Base-by-base conservation (phyloP, 2,329 filamentous ascomycete genomes). In the Alternaria metachromatica region DNA sequence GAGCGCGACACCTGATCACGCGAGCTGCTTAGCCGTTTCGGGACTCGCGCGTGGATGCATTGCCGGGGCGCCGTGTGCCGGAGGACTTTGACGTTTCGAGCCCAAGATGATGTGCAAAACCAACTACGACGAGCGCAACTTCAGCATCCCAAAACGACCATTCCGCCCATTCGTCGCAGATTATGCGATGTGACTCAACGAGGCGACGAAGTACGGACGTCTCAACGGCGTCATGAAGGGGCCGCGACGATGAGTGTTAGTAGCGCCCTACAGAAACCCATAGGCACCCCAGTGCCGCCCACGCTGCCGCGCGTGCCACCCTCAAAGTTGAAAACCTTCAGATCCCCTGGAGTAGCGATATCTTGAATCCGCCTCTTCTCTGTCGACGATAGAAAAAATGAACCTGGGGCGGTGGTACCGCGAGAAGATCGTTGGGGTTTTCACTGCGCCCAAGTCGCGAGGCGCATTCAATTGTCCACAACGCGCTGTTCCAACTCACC, bases 401-500 rank as follows among this genome's bases (percentile, higher is more conserved):
- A 37, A 1, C 33, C 33, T n/a, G 33, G 13, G 33, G 33, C 33
- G 33, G 33, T 37, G 13, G 1, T 5, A 37, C 13, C 33, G 2
- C 33, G 13, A 15, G 33, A 4, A 37, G n/a, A 9, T n/a, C 0
- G 7, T n/a, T 37, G 33, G 33, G 13, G 33, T 37, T 37, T 37
- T 37, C 33, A 37, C 33, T 37, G 33, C 33, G 33, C 13, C 33
- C 13, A 0, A 37, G 1, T 37, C 13, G 3, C 13, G 15, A 37
- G 33, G 33, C 33, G 15, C 33, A 9, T 3, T 7, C 33, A n/a
- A 37, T 37, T 0, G 33, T n/a, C 15, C 15, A 9, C 33, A 37
- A 37, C 15, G 15, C 33, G 1, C 1, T 1, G 15, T 37, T n/a
- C 0, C 15, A 1, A n/a, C 0, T n/a, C n/a, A 37, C 33, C 33